Evolutionary conservation across 2,329 filamentous ascomycete genomes (phyloP).

Genomic region (Fusarium euwallaceae): DNA sequence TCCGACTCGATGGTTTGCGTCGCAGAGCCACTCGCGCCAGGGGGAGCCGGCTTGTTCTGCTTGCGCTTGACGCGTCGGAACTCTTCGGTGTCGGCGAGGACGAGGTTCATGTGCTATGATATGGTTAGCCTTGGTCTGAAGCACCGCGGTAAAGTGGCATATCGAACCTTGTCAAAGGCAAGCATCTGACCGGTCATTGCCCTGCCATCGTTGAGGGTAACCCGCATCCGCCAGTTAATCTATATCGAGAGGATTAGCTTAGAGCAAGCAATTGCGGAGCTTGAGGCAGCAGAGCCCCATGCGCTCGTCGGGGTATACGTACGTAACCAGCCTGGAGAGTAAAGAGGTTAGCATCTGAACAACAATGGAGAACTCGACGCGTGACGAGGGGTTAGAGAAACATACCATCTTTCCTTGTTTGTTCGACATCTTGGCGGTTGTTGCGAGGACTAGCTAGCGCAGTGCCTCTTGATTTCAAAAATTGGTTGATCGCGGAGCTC

Average conservation of each 20-base stretch:
- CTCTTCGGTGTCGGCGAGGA: constrained; percentile 98
- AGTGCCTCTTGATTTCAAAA: constrained; percentile 58
- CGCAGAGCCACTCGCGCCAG: constrained; percentile 70
- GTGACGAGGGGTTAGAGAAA: constrained; percentile 41
- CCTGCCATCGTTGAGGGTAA: constrained; percentile 93
- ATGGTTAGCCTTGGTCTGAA: constrained; percentile 21
- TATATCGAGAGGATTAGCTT: constrained; percentile 54
- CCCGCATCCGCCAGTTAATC: constrained; percentile 99
- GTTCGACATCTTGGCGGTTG: constrained; percentile 62
- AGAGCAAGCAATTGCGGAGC: neutral
- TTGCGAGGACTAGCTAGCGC: constrained; percentile 48
- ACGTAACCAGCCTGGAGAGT: constrained; percentile 76
- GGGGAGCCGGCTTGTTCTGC: constrained; percentile 78
- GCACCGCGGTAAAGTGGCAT: neutral
- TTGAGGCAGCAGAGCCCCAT: neutral
- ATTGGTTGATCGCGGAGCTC: constrained; percentile 57
- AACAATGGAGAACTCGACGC: constrained; percentile 54
- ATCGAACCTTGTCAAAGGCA: constrained; percentile 91
- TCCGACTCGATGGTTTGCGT: constrained; percentile 85
- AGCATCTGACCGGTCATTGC: constrained; percentile 99
- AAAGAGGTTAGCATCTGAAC: constrained; percentile 70
- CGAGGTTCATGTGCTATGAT: constrained; percentile 95
- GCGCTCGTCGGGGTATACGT: constrained; percentile 57
- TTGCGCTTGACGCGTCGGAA: constrained; percentile 92
- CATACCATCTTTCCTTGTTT: constrained; percentile 99